Evolutionary conservation across 1,284 basidiomycete genomes (phyloP).

Genomic region (Puccinia horiana): DNA sequence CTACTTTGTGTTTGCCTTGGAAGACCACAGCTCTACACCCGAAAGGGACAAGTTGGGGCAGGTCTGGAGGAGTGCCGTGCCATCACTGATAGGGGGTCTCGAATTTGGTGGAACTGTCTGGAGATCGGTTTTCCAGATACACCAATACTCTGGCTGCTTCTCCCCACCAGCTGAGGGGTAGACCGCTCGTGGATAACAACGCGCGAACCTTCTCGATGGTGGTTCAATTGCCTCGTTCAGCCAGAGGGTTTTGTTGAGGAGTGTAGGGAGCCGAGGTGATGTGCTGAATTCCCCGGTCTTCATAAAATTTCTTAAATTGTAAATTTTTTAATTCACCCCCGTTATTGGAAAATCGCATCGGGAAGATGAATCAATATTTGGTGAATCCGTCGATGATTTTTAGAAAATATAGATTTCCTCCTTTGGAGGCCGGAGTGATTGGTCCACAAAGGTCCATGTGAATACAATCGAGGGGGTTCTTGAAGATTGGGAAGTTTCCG

Average conservation of each 20-base stretch:
- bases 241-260: constrained; percentile 31
- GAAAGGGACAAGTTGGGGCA: constrained; percentile 3
- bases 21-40: constrained; percentile 9
- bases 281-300: background rate
- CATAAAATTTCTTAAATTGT: background rate
- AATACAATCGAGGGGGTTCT: background rate
- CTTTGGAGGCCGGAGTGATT: background rate
- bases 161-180: background rate
- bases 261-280: constrained; percentile 16
- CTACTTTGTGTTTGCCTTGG: background rate
- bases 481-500: background rate
- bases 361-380: constrained; percentile 6
- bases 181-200: background rate
- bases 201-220: constrained; percentile 23
- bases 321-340: constrained; percentile 25
- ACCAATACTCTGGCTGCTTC: background rate
- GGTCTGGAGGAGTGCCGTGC: background rate
- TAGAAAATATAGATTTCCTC: constrained; percentile 26
- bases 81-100: background rate
- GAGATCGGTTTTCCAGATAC: constrained; percentile 14
- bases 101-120: background rate
- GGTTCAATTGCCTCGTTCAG: constrained; percentile 13
- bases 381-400: constrained; percentile 17
- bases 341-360: constrained; percentile 17
- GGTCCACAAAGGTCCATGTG: constrained; percentile 43